These are phyloP conservation scores for Meira miltonrushii DNA, from an alignment of 1,284 basidiomycete genomes.

Conservation along the genomic window DNA sequence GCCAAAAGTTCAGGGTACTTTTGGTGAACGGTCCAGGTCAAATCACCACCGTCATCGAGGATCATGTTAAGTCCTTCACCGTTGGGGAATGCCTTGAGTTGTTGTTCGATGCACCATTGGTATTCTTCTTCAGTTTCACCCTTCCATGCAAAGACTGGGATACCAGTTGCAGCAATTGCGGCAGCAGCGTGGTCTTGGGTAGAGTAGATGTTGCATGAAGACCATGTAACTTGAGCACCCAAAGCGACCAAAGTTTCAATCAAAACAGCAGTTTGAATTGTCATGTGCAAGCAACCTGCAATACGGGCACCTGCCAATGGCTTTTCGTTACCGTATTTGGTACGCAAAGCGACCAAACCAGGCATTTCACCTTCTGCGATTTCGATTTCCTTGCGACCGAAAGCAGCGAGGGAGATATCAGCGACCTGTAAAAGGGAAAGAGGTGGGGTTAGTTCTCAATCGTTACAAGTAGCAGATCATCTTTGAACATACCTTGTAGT, in stretches of 20 bases:
- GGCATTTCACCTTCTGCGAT: conserved; percentile 69
- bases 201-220: conserved; percentile 99
- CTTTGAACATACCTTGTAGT: neutral
- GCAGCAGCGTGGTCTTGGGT: conserved; percentile 97
- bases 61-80: conserved; percentile 95
- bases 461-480: neutral
- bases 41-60: conserved; percentile 96
- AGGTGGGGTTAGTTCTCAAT: neutral
- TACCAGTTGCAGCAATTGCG: conserved; percentile 94
- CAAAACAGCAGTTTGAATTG: conserved; percentile 70
- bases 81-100: conserved; percentile 70
- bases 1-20: conserved; percentile 58
- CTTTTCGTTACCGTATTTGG: conserved; percentile 71
- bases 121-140: conserved; percentile 99
- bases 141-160: conserved; percentile 99
- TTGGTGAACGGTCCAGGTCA: conserved; percentile 90
- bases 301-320: conserved; percentile 93
- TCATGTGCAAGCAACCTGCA: conserved; percentile 71
- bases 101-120: conserved; percentile 89
- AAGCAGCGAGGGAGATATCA: conserved; percentile 93
- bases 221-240: conserved; percentile 98
- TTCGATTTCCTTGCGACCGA: conserved; percentile 96
- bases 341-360: conserved; percentile 49
- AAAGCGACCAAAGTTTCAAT: conserved; percentile 67
- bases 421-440: conserved; percentile 40